Percentiles rank a stretch among this genome's conserved stretches.
These are phyloP conservation scores for Alternaria sp. DNA, from an alignment of 2,329 filamentous ascomycete genomes.

Conservation along the genomic window DNA sequence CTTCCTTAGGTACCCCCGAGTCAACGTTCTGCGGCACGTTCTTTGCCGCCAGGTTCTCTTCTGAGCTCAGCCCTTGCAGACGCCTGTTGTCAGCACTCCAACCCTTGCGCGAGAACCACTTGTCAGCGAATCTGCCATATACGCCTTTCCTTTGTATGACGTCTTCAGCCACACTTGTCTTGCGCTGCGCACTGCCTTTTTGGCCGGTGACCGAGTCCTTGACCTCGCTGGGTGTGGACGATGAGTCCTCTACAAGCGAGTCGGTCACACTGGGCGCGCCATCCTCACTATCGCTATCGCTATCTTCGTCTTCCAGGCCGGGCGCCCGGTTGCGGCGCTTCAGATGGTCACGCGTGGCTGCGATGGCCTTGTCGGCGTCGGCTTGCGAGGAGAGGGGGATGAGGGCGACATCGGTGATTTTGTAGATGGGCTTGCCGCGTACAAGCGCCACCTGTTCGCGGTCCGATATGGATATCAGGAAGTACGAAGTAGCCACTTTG, in stretches of 20 bases:
- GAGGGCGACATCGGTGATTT: conserved; percentile 86
- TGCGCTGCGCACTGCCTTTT: conserved; percentile 25
- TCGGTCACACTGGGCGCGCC: conserved; percentile 44
- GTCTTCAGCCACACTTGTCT: conserved; percentile 77
- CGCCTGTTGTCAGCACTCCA: conserved; percentile 77
- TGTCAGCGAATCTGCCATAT: conserved; percentile 87
- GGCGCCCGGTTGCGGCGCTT: conserved; percentile 45
- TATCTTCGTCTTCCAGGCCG: conserved; percentile 31
- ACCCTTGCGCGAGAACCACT: conserved; percentile 87
- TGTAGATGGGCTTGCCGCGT: conserved; percentile 80
- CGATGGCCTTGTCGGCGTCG: conserved; percentile 76
- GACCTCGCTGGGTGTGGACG: conserved; percentile 42
- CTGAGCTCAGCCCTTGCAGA: conserved; percentile 69
- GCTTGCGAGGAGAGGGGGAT: conserved; percentile 80
- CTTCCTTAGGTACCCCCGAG: conserved; percentile 32
- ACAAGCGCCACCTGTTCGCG: conserved; percentile 90
- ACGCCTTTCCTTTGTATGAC: conserved; percentile 82
- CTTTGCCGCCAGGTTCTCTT: conserved; percentile 52
- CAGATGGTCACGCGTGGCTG: conserved; percentile 61
- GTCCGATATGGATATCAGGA: conserved; percentile 84
- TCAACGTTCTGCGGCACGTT: conserved; percentile 43
- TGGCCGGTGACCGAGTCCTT: conserved; percentile 41
- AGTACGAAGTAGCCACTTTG: conserved; percentile 79
- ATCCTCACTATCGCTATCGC: conserved; percentile 45
- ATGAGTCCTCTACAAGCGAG: conserved; percentile 44